Base-by-base conservation (phyloP, 352 stramenopile genomes). In the Pythium brassicae region DNA sequence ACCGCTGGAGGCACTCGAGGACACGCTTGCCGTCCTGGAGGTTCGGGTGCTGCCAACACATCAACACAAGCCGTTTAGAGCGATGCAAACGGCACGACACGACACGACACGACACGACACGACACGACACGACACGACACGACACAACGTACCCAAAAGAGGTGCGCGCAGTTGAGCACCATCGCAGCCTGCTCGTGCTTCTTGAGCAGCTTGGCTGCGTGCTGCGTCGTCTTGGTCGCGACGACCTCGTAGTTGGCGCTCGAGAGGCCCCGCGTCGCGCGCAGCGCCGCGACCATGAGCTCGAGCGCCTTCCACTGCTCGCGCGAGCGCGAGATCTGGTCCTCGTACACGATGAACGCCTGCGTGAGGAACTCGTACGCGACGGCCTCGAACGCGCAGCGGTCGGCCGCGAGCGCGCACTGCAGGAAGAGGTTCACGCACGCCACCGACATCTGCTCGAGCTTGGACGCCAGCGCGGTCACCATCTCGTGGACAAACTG, bases 401-500 rank as follows among this genome's bases (percentile, higher is more conserved):
- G 62, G 68, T 98, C 91, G 2, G 93, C 90, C 17, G 89, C 83
- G 12, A 97, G 62, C 9, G 96, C 95, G 55, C 88, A 92, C 69
- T 99, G 83, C 4, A 99, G 63, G 61, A 98, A 99, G 17, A 99
- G 74, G 50, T 95, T 95, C 17, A 99, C 75, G 45, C 80, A 88
- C 46, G 71, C 76, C 26, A 91, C 68, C 19, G 78, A 81, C 53
- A 85, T 83, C 37, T 86, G 65, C 43, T 91, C 82, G 15, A 88
- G 57, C 60, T 91, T 89, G 14, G 82, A 90, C 8, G 81, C 85
- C 46, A 99, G 63, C 2, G 87, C 89, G 8, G 94, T 98, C 49
- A 98, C 91, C 50, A 97, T 97, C 71, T 99, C 94, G 76, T 99
- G 96, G 4, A 99, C 78, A 63, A 99, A 98, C 43, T 99, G 92